phyloP scores from a whole-genome alignment of 2,329 filamentous ascomycete species.

The Camillea tinctor region DNA sequence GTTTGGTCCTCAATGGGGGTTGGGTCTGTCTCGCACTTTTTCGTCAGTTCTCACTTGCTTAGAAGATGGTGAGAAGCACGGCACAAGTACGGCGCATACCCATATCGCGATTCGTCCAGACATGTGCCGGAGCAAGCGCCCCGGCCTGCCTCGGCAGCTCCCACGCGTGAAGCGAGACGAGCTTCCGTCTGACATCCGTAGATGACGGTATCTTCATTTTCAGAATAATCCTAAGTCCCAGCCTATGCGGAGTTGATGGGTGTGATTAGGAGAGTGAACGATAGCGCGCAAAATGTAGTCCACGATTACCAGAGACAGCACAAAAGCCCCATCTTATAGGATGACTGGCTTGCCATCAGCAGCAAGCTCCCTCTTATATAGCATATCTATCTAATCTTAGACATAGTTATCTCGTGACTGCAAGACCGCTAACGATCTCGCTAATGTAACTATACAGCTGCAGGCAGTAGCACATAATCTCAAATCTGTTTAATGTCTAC shows the following conservation, averaged over 20 bases:
- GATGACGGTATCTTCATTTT: slow-evolving; percentile 23
- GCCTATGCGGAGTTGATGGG: background rate
- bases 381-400: too few species aligned
- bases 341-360: too few species aligned
- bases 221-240: background rate
- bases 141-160: slow-evolving; percentile 47
- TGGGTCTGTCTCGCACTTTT: slow-evolving; percentile 29
- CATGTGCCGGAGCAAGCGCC: slow-evolving; percentile 43
- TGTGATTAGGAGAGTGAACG: background rate
- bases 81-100: slow-evolving; percentile 16
- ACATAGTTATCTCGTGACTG: too few species aligned
- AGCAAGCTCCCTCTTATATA: too few species aligned
- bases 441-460: too few species aligned
- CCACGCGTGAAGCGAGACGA: slow-evolving; percentile 43
- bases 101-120: slow-evolving; percentile 39
- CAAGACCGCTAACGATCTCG: too few species aligned
- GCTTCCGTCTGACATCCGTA: slow-evolving; percentile 35
- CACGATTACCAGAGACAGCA: background rate
- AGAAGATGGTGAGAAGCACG: background rate
- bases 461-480: too few species aligned
- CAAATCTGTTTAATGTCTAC: too few species aligned
- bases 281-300: background rate
- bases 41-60: slow-evolving; percentile 11
- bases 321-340: background rate
- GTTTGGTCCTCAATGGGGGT: slow-evolving; percentile 37